Evolutionary conservation across 2,329 filamentous ascomycete species (phyloP).

Genomic region (Apiospora saccharicola): DNA sequence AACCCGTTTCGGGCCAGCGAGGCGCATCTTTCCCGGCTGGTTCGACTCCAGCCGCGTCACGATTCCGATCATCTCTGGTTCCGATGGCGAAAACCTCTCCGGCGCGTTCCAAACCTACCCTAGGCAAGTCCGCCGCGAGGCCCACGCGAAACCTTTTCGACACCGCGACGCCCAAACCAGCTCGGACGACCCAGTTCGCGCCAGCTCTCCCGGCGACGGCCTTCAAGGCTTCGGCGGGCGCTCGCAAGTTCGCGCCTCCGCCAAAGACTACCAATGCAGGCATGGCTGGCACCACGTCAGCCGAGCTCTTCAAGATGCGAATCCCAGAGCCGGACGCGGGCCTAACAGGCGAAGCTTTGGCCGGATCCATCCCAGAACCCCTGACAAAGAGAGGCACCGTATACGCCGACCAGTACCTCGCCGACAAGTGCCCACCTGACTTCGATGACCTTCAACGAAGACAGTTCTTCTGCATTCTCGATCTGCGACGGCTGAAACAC

Average conservation of each 20-base stretch:
- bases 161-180: conserved; percentile 39
- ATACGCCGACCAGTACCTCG: conserved; percentile 67
- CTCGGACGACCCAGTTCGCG: conserved; percentile 39
- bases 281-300: conserved; percentile 56
- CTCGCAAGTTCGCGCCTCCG: conserved; percentile 40
- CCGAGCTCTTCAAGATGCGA: conserved; percentile 64
- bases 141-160: conserved; percentile 41
- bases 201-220: conserved; percentile 39
- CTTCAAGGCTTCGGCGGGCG: conserved; percentile 33
- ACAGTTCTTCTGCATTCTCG: conserved; percentile 70
- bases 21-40: conserved; percentile 37
- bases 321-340: conserved; percentile 65
- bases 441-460: conserved; percentile 66
- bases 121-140: conserved; percentile 34
- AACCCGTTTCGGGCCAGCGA: conserved; percentile 38
- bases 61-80: conserved; percentile 45
- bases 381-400: conserved; percentile 61
- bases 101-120: conserved; percentile 32
- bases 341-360: conserved; percentile 62
- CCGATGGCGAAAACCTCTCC: conserved; percentile 39
- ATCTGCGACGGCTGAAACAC: conserved; percentile 67
- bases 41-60: conserved; percentile 39
- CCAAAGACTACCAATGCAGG: conserved; percentile 55
- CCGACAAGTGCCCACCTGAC: conserved; percentile 62
- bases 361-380: conserved; percentile 61